phyloP scores from a whole-genome alignment of 352 stramenopile species.

The Phytophthora constricta region DNA sequence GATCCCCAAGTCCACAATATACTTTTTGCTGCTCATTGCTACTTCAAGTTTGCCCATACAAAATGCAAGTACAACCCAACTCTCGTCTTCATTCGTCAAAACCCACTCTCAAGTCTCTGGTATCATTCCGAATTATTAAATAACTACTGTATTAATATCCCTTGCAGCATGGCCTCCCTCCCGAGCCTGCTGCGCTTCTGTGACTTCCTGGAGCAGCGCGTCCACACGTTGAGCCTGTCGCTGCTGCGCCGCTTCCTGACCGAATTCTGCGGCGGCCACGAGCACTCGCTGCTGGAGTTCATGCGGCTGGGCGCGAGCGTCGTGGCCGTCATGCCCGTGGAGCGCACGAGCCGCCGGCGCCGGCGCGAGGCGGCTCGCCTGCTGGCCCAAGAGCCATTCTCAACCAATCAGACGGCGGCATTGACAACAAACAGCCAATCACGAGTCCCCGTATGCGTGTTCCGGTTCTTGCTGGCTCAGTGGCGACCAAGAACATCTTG shows the following conservation, averaged over 20 bases:
- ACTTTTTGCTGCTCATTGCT: no score
- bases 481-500: slow-evolving; percentile 50
- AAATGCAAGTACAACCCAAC: background rate
- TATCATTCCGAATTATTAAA: no score
- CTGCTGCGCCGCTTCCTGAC: slow-evolving; percentile 37
- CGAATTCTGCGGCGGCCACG: slow-evolving; percentile 34
- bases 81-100: background rate
- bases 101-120: no score
- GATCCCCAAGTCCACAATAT: no score
- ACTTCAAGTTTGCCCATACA: slow-evolving; percentile 1
- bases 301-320: slow-evolving; percentile 40
- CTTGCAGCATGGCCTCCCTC: slow-evolving; percentile 10
- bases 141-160: background rate
- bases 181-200: slow-evolving; percentile 33
- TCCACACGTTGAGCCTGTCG: slow-evolving; percentile 35
- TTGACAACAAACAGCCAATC: background rate
- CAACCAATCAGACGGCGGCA: background rate
- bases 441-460: slow-evolving; percentile 11
- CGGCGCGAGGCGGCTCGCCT: slow-evolving; percentile 23
- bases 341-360: slow-evolving; percentile 6
- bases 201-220: slow-evolving; percentile 41
- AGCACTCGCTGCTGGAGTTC: slow-evolving; percentile 43
- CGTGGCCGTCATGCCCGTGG: slow-evolving; percentile 35
- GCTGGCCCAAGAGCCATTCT: slow-evolving; percentile 7
- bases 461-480: slow-evolving; percentile 30